These are phyloP conservation scores for Plantago elongata DNA, from an alignment of 257 asterid genomes.

Conservation along the genomic window DNA sequence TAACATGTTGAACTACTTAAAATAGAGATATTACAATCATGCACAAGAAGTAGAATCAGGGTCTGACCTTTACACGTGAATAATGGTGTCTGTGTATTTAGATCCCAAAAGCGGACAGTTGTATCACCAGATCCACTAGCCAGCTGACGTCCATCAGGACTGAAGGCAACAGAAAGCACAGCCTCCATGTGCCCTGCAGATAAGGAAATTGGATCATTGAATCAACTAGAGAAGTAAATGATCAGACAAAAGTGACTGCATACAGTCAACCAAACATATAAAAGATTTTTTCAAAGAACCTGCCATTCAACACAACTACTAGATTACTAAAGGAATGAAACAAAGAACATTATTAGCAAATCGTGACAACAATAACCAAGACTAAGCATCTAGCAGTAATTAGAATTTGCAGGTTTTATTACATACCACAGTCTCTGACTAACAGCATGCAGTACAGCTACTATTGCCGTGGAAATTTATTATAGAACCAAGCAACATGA, in stretches of 20 bases:
- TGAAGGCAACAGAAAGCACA: conserved; percentile 92
- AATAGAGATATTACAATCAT: conserved; percentile 4
- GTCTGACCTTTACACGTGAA: conserved; percentile 78
- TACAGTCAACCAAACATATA: no score
- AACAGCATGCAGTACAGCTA: no score
- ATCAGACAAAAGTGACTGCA: neutral
- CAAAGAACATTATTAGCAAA: no score
- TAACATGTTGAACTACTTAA: neutral
- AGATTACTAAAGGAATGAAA: no score
- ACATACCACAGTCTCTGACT: no score
- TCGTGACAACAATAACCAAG: no score
- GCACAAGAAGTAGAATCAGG: conserved; percentile 8
- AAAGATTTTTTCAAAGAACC: no score
- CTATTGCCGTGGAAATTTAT: no score
- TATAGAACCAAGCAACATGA: no score
- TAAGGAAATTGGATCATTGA: neutral
- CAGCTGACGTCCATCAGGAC: conserved; percentile 86
- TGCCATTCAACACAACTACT: no score
- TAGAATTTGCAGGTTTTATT: no score
- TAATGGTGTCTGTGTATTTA: conserved; percentile 85
- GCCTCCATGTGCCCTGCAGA: conserved; percentile 84
- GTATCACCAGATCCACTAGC: conserved; percentile 99
- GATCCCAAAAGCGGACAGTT: conserved; percentile 93
- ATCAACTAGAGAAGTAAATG: neutral
- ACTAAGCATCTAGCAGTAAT: no score